Conservation (phyloP, 2,329 filamentous ascomycete species). For the Fragosphaeria purpurea region DNA sequence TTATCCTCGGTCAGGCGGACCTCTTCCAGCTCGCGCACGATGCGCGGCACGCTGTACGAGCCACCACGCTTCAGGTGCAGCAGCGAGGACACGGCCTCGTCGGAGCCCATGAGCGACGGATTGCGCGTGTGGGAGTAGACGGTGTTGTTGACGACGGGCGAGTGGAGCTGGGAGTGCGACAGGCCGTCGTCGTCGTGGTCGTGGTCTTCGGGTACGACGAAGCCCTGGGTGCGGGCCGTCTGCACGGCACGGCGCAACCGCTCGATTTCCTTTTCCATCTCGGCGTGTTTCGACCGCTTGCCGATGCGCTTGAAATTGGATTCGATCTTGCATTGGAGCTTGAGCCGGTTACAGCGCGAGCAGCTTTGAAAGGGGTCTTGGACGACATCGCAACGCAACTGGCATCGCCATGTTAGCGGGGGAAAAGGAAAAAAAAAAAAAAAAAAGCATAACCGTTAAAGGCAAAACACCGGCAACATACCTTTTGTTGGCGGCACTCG, state of each 20-base stretch:
- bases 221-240: conserved; percentile 50
- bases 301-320: conserved; percentile 76
- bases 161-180: conserved; percentile 43
- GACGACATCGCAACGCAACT: conserved; percentile 76
- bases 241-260: conserved; percentile 52
- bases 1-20: conserved; percentile 54
- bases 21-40: conserved; percentile 52
- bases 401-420: not conserved
- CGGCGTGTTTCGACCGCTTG: conserved; percentile 73
- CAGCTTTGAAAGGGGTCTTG: conserved; percentile 72
- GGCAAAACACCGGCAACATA: conserved; percentile 31
- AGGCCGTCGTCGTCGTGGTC: conserved; percentile 39
- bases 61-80: conserved; percentile 57
- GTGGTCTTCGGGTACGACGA: conserved; percentile 34
- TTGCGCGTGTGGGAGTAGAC: conserved; percentile 51
- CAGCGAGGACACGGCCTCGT: conserved; percentile 57
- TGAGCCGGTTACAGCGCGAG: conserved; percentile 67
- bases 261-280: conserved; percentile 79
- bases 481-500: conserved; percentile 78
- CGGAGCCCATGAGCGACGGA: conserved; percentile 55
- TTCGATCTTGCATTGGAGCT: conserved; percentile 76
- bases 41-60: conserved; percentile 49
- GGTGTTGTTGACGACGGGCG: conserved; percentile 45
- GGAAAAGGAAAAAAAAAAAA: not conserved
- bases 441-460: not conserved